Conservation (phyloP, 768 basidiomycete species). For the Trametes villosa region DNA sequence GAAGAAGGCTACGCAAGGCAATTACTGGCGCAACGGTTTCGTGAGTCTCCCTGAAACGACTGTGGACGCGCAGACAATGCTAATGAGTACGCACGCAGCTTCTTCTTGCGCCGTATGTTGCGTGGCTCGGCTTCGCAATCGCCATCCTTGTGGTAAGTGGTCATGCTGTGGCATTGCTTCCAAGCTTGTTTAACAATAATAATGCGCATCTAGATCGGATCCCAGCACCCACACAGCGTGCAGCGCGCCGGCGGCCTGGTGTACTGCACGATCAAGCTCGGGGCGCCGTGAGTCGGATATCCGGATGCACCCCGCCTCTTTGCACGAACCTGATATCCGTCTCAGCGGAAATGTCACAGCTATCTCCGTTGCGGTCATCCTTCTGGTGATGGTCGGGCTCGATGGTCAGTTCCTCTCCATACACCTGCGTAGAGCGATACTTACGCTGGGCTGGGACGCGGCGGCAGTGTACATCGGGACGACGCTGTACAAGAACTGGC, state of each 20-base stretch:
- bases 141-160: conserved; percentile 17
- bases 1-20: not conserved
- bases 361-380: conserved; percentile 11
- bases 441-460: not conserved
- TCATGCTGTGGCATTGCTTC: no score
- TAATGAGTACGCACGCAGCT: not conserved
- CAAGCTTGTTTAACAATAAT: not conserved
- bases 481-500: conserved; percentile 23
- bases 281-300: conserved; percentile 8
- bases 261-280: conserved; percentile 17
- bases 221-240: conserved; percentile 4
- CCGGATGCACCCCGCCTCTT: not conserved
- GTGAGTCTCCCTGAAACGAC: not conserved
- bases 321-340: not conserved
- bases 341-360: conserved; percentile 15
- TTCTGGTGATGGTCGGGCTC: conserved; percentile 16
- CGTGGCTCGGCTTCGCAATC: conserved; percentile 18
- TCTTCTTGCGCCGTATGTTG: conserved; percentile 14
- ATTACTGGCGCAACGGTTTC: conserved; percentile 5
- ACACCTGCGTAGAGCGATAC: not conserved
- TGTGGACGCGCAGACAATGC: not conserved
- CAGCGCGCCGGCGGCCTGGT: conserved; percentile 16
- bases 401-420: conserved; percentile 2
- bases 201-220: conserved; percentile 3
- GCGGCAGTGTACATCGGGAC: conserved; percentile 23